Evolutionary conservation across 2,329 filamentous ascomycete genomes (phyloP), one percentile per base, ranked within the genome.

Genomic region (Colletotrichum ledebouriae): DNA sequence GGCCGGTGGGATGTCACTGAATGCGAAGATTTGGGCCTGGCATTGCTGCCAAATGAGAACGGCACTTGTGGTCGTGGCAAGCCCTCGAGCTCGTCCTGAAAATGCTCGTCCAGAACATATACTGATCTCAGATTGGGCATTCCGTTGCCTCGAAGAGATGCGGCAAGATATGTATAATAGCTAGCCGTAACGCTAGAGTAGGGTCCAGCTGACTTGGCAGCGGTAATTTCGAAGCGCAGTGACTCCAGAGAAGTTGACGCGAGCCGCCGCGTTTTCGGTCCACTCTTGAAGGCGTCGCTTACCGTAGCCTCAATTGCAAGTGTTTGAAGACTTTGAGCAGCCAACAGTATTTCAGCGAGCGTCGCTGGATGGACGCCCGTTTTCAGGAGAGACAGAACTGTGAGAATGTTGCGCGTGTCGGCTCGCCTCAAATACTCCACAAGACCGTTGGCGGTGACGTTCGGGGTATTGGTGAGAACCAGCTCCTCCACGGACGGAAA

Each of bases 81-180:
- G 13, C 83, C 84, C 49, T 94, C 85, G 6, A 98, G 87, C 11
- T 90, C 86, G 72, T 97, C 93, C 2, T 94, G 90, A 76, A 98
- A 97, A 57, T 88, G 85, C 29, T 91, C 88, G 74, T 98, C 94
- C 58, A 93, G 91, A 17, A 98, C 95, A 76, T 97, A 98, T 7
- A 98, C 86, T 22, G 90, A 87, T 41, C 86, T 86, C 9, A 98
- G 85, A 41, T 86, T 87, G 1, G 94, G 94, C 7, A 98, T 85
- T 7, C 89, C 87, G 70, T 91, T 91, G 15, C 89, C 87, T 69
- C 96, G 88, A 37, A 98, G 87, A 0, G 93, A 97, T n/a, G 87
- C 87, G 29, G 93, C 90, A 20, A 98, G 87, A 78, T 97, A 97
- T 69, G 89, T 87, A 79, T 98, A 97, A 81, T 97, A 97, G 17